Evolutionary conservation across 495 filamentous ascomycete genomes (phyloP).

Genomic region (Aspergillus leporis): DNA sequence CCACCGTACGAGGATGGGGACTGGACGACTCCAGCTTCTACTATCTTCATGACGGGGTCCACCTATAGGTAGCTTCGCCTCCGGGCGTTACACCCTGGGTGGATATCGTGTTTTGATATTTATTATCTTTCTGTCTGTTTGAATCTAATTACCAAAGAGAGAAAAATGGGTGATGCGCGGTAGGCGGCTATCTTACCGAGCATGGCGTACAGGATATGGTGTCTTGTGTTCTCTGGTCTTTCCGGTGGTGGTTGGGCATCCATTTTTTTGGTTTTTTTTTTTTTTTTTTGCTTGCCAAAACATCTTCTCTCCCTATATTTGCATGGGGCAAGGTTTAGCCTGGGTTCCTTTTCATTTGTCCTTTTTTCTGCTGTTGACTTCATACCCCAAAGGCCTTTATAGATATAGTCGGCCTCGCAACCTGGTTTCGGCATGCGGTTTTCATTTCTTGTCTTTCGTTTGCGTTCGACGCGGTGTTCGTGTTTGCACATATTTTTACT

Average conservation of each 20-base stretch:
- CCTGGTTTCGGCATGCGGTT: slow-evolving; percentile 30
- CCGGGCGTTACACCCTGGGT: background rate
- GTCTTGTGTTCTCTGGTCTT: slow-evolving; percentile 25
- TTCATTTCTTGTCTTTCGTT: slow-evolving; percentile 29
- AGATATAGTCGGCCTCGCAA: slow-evolving; percentile 46
- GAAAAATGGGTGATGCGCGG: slow-evolving; percentile 29
- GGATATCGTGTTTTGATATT: slow-evolving; percentile 20
- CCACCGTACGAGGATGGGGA: slow-evolving; percentile 90
- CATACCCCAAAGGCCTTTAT: slow-evolving; percentile 48
- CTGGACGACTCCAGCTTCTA: slow-evolving; percentile 79
- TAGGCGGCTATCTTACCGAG: slow-evolving; percentile 31
- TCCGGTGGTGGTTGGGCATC: slow-evolving; percentile 26
- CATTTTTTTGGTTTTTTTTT: slow-evolving; percentile 24
- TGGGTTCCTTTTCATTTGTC: slow-evolving; percentile 27
- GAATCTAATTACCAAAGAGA: slow-evolving; percentile 23
- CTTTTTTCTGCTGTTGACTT: slow-evolving; percentile 22
- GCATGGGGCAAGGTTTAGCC: slow-evolving; percentile 24
- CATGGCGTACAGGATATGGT: slow-evolving; percentile 42
- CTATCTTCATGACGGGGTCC: slow-evolving; percentile 67
- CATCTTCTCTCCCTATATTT: slow-evolving; percentile 17
- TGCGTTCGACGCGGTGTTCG: slow-evolving; percentile 10
- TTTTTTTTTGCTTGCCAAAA: slow-evolving; percentile 21
- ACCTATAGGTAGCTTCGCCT: slow-evolving; percentile 44
- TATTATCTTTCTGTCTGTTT: slow-evolving; percentile 18
- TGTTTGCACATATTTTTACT: slow-evolving; percentile 30